Evolutionary conservation across 371 early-diverging fungal species (phyloP).

Genomic region (Actinomortierella wolfii): DNA sequence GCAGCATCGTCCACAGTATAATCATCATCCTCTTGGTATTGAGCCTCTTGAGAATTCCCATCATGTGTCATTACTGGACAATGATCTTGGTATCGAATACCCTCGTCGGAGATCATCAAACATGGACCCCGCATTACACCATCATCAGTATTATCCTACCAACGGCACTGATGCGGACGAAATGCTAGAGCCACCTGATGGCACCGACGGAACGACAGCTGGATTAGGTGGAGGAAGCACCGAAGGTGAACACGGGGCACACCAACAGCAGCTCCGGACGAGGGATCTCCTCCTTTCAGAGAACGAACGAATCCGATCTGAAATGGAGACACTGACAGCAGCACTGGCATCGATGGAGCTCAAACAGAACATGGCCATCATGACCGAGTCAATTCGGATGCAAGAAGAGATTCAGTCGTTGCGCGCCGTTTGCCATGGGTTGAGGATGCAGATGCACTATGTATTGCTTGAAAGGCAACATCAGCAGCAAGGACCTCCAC

Average conservation of each 20-base stretch:
- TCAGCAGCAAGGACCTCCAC: constrained; percentile 5
- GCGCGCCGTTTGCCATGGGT: constrained; percentile 64
- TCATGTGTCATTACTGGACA: too few species aligned
- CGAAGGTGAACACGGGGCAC: constrained; percentile 3
- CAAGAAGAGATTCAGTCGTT: constrained; percentile 74
- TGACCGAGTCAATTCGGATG: constrained; percentile 68
- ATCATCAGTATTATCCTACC: too few species aligned
- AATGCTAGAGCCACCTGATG: too few species aligned
- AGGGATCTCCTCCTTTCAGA: constrained; percentile 52
- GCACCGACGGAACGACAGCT: too few species aligned
- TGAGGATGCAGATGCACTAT: constrained; percentile 75
- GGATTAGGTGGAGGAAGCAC: constrained; percentile 2
- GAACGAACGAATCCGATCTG: constrained; percentile 58
- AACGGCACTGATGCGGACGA: too few species aligned
- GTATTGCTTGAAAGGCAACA: constrained; percentile 56
- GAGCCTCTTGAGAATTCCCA: too few species aligned
- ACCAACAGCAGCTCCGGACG: background rate
- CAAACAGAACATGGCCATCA: constrained; percentile 71
- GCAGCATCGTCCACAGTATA: too few species aligned
- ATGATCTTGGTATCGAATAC: too few species aligned
- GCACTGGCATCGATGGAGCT: constrained; percentile 64
- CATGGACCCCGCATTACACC: too few species aligned
- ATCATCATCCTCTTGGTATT: too few species aligned
- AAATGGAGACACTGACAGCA: constrained; percentile 63
- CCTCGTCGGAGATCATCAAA: too few species aligned